These are phyloP conservation scores for Pleurotus sapidus DNA, from an alignment of 768 basidiomycete genomes.

Conservation along the genomic window DNA sequence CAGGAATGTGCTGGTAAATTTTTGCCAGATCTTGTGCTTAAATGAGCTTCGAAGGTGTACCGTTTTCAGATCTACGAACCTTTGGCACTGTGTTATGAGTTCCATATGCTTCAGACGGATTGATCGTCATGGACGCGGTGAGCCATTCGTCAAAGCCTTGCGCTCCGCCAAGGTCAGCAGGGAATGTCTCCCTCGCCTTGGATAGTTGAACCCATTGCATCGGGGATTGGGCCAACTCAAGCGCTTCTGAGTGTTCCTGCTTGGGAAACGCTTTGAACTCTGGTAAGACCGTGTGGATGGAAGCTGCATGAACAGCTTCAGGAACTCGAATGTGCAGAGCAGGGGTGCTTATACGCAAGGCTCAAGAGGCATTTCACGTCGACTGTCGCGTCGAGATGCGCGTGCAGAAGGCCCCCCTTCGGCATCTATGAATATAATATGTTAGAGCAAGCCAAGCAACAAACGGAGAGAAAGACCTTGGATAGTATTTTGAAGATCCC, in stretches of 20 bases:
- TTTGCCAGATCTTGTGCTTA: slow-evolving; percentile 66
- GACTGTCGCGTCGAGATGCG: slow-evolving; percentile 74
- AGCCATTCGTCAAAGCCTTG: slow-evolving; percentile 72
- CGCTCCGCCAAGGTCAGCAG: slow-evolving; percentile 49
- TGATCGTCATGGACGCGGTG: slow-evolving; percentile 56
- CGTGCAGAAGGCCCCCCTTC: slow-evolving; percentile 74
- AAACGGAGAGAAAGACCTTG: slow-evolving; percentile 37
- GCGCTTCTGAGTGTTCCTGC: slow-evolving; percentile 23
- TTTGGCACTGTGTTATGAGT: slow-evolving; percentile 71
- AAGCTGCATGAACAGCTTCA: slow-evolving; percentile 34
- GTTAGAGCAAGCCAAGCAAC: background rate
- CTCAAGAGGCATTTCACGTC: slow-evolving; percentile 48
- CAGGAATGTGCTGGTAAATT: slow-evolving; percentile 56
- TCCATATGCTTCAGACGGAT: slow-evolving; percentile 67
- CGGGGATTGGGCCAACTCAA: slow-evolving; percentile 36
- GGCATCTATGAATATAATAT: slow-evolving; percentile 54
- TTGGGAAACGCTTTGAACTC: slow-evolving; percentile 49
- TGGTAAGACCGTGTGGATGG: slow-evolving; percentile 43
- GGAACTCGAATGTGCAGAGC: slow-evolving; percentile 57
- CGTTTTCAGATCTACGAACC: slow-evolving; percentile 27
- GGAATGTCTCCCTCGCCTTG: slow-evolving; percentile 52
- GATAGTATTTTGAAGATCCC: slow-evolving; percentile 57
- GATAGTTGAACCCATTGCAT: slow-evolving; percentile 53
- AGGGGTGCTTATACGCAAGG: slow-evolving; percentile 54
- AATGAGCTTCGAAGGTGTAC: background rate